A percentile compares a stretch with the other conserved stretches of the same genome.
phyloP scores from a whole-genome alignment of 2,329 filamentous ascomycete species.

The Sclerotinia trifoliorum region DNA sequence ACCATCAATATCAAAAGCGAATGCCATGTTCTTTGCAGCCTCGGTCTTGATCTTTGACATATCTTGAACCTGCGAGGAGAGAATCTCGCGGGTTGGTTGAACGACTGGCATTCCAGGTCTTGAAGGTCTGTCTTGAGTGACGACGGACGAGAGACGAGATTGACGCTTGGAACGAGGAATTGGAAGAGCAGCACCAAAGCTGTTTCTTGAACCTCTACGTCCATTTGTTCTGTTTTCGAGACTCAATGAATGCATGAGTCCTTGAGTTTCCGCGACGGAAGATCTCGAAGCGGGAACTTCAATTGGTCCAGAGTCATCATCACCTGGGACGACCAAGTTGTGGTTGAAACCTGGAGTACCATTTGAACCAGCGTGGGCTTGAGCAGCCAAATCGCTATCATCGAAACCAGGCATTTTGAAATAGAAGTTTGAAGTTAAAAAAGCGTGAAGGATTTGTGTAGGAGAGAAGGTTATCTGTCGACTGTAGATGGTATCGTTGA shows the following conservation, averaged over 20 bases:
- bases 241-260: conserved; percentile 73
- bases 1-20: conserved; percentile 76
- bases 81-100: conserved; percentile 63
- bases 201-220: conserved; percentile 69
- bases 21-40: conserved; percentile 57
- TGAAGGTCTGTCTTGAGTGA: conserved; percentile 47
- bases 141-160: conserved; percentile 64
- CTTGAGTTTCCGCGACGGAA: conserved; percentile 64
- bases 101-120: conserved; percentile 58
- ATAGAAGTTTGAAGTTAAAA: not conserved
- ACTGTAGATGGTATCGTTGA: not conserved
- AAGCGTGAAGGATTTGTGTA: too few species aligned
- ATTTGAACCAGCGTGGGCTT: conserved; percentile 34
- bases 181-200: conserved; percentile 69
- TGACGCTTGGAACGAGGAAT: conserved; percentile 70
- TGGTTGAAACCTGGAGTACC: conserved; percentile 21
- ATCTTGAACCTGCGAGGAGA: conserved; percentile 69
- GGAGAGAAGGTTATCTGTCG: not conserved
- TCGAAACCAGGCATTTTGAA: conserved; percentile 59
- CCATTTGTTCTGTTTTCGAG: conserved; percentile 56
- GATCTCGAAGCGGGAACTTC: conserved; percentile 69
- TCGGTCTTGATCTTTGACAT: conserved; percentile 62
- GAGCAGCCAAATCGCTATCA: conserved; percentile 53
- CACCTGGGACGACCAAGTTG: conserved; percentile 19
- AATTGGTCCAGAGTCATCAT: conserved; percentile 45